A percentile compares a stretch with the other conserved stretches of the same genome.
phyloP scores from a whole-genome alignment of 78 protist genomes.

The Creolimax fragrantissima region DNA sequence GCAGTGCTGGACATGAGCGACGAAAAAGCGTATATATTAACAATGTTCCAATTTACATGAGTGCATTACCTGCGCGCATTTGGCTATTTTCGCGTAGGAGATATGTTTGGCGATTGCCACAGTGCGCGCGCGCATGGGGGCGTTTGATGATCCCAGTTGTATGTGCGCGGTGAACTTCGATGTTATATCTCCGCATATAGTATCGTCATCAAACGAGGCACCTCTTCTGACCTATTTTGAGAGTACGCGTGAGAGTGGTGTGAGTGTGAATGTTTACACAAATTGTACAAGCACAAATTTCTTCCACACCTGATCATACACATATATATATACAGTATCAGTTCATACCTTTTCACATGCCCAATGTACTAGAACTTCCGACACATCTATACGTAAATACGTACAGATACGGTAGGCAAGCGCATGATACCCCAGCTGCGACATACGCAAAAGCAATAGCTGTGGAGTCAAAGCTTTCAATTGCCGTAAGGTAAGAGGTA shows the following conservation, averaged over 20 bases:
- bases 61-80: slow-evolving; percentile 41
- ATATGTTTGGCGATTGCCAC: slow-evolving; percentile 17
- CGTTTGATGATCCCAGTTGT: background rate
- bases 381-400: slow-evolving; percentile 6
- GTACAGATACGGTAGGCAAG: slow-evolving; percentile 68
- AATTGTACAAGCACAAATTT: background rate
- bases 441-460: slow-evolving; percentile 51
- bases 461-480: slow-evolving; percentile 39
- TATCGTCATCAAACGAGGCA: background rate
- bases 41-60: too few relatives aligned
- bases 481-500: slow-evolving; percentile 55
- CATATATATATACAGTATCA: too few relatives aligned
- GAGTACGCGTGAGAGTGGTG: background rate
- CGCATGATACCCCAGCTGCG: slow-evolving; percentile 25
- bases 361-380: slow-evolving; percentile 56
- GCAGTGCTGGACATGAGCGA: too few relatives aligned
- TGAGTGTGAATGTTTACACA: background rate
- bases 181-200: background rate
- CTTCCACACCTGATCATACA: background rate
- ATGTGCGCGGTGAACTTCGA: background rate
- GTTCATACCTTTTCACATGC: slow-evolving; percentile 41
- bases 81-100: slow-evolving; percentile 69
- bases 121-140: background rate
- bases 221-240: background rate
- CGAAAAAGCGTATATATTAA: too few relatives aligned